A percentile compares a stretch with the other conserved stretches of the same genome.
These are phyloP conservation scores for Physaria fendleri DNA, from an alignment of 345 rosid genomes.

Conservation along the genomic window DNA sequence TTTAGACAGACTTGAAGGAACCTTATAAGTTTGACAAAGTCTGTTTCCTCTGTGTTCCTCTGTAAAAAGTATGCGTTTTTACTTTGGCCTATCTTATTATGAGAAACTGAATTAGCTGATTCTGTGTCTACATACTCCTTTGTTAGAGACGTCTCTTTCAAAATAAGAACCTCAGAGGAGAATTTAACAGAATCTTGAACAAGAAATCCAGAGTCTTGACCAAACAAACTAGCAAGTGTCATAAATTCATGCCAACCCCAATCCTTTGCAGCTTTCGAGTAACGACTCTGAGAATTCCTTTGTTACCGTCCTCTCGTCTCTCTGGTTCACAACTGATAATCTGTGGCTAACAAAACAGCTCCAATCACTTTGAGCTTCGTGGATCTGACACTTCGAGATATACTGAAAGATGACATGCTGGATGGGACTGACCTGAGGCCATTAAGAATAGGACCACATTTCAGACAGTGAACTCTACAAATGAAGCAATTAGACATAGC, in stretches of 20 bases:
- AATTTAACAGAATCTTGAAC: conserved; percentile 89
- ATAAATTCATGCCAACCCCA: conserved; percentile 99
- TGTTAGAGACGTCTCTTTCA: conserved; percentile 82
- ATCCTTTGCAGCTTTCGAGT: conserved; percentile 99
- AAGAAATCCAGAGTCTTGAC: conserved; percentile 98
- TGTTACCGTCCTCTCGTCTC: conserved; percentile 92
- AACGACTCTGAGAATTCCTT: conserved; percentile 98
- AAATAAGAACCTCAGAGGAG: conserved; percentile 97
- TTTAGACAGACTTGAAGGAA: too few relatives aligned
- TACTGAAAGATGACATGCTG: conserved; percentile 99
- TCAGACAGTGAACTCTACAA: conserved; percentile 25
- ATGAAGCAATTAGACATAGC: conserved; percentile 22
- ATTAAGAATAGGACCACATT: conserved; percentile 43
- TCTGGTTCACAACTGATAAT: conserved; percentile 86
- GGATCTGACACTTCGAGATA: conserved; percentile 99
- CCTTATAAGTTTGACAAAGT: too few relatives aligned
- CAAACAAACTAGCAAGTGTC: conserved; percentile 79
- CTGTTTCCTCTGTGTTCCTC: too few relatives aligned
- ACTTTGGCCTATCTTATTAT: too few relatives aligned
- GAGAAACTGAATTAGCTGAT: conserved; percentile 37
- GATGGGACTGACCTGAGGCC: conserved; percentile 99
- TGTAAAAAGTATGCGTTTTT: too few relatives aligned
- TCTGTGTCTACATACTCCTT: conserved; percentile 44
- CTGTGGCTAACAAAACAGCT: conserved; percentile 99
- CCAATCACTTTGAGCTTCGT: conserved; percentile 89